These are phyloP conservation scores for Pleurotus platypus DNA, from an alignment of 768 basidiomycete genomes.

Conservation along the genomic window DNA sequence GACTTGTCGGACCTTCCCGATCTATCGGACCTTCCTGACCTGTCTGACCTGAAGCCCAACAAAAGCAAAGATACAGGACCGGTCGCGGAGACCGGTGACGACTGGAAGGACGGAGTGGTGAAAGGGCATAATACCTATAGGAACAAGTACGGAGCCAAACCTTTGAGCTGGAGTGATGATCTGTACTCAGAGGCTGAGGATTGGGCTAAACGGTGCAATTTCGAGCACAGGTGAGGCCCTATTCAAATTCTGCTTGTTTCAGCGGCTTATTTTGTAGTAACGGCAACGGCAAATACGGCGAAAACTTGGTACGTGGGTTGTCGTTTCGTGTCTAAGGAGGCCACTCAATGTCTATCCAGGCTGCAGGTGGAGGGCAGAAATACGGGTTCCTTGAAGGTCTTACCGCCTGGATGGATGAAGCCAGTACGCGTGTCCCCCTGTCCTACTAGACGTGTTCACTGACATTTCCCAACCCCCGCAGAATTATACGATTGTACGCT, in stretches of 20 bases:
- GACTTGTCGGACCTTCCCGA: background rate
- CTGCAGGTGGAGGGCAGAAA: background rate
- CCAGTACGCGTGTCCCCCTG: background rate
- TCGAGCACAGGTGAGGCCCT: conserved; percentile 1
- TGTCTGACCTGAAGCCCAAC: background rate
- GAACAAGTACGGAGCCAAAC: background rate
- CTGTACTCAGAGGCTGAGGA: background rate
- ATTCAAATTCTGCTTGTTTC: background rate
- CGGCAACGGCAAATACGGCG: background rate
- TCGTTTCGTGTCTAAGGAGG: background rate
- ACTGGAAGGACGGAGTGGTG: background rate
- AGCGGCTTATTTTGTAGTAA: background rate
- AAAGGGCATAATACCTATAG: conserved; percentile 1
- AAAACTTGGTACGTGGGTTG: background rate
- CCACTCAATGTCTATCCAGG: background rate
- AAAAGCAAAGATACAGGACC: background rate
- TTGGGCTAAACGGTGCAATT: conserved; percentile 6
- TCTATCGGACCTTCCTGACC: background rate
- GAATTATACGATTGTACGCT: background rate
- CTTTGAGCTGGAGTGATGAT: conserved; percentile 4
- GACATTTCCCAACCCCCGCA: background rate
- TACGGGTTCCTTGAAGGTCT: conserved; percentile 3
- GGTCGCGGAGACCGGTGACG: background rate
- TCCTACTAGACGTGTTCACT: background rate
- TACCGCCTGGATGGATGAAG: conserved; percentile 6